Evolutionary conservation across 2,329 filamentous ascomycete species (phyloP), one percentile per base, ranked within the genome.

Genomic region (Hypoxylon sp.): DNA sequence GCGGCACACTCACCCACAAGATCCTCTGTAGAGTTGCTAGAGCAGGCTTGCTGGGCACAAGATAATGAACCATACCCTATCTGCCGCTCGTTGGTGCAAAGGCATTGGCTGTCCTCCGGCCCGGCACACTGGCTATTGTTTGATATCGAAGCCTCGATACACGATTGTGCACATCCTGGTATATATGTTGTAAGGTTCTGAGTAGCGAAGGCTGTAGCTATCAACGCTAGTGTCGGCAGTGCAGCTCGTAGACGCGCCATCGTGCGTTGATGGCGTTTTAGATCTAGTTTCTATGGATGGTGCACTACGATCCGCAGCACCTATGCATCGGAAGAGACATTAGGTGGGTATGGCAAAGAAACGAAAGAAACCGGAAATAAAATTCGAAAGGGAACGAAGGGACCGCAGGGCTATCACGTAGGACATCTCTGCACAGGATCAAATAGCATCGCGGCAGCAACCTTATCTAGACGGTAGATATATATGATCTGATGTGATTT

Each of bases 141-240:
- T 7, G 40, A 37, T 8, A 65, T 34, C 3, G 55, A 53, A 23
- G 48, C 16, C 27, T 54, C 36, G 21, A 64, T 19, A 17, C 63
- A 65, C 2, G 54, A 34, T 26, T 46, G 51, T 27, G 55, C 57
- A 49, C 63, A 65, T n/a, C 55, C 49, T 15, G 61, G 59, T 3
- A 61, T 12, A 35, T 62, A 63, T 4, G 53, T 48, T 3, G 57
- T 52, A 19, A 63, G 46, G 40, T 63, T 63, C 45, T 53, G 54
- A 13, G 52, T 44, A 7, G 37, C 41, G 36, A 42, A 29, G 26
- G 32, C n/a, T 1, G 38, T 15, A 12, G 13, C 20, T 40, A 37
- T 17, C 7, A 36, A 25, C 8, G n/a, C 16, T 1, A 51, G 31
- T 1, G 35, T 12, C 7, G 29, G 15, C 13, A 44, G 7, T 8